phyloP scores from a whole-genome alignment of 805 yeast genomes.

The Hanseniaspora jakobsenii region DNA sequence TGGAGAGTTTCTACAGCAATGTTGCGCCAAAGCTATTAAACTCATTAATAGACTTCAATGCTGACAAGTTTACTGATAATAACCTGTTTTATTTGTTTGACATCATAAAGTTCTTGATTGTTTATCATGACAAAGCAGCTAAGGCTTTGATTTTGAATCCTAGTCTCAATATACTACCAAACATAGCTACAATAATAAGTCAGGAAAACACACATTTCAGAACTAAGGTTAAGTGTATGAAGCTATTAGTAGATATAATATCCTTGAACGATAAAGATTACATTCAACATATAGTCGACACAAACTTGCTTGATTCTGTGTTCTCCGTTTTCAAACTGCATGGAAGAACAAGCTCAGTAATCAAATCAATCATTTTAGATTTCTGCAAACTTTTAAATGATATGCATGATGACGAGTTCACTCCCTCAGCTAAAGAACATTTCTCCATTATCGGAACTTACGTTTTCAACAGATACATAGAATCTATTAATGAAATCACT shows the following conservation, averaged over 20 bases:
- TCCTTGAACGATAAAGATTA: conserved; percentile 13
- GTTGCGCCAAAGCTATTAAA: neutral
- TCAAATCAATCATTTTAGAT: conserved; percentile 4
- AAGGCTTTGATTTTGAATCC: neutral
- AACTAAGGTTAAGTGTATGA: conserved; percentile 9
- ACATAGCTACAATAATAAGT: neutral
- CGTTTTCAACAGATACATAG: conserved; percentile 4
- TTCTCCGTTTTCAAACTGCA: conserved; percentile 1
- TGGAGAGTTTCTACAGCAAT: neutral
- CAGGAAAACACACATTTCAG: neutral
- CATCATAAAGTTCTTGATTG: conserved; percentile 8
- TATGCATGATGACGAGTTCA: conserved; percentile 7
- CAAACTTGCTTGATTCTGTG: conserved; percentile 3
- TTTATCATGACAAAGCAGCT: conserved; percentile 1
- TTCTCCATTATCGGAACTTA: conserved; percentile 2
- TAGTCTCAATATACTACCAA: neutral
- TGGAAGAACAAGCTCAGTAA: conserved; percentile 1
- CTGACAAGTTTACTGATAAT: neutral
- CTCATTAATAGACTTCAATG: neutral
- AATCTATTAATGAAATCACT: neutral
- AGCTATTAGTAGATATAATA: neutral
- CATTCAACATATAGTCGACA: neutral
- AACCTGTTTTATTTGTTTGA: conserved; percentile 11
- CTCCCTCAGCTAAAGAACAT: neutral
- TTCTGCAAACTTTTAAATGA: conserved; percentile 10